These are phyloP conservation scores for Globisporangium cederbergense DNA, from an alignment of 352 stramenopile species.

Conservation along the genomic window DNA sequence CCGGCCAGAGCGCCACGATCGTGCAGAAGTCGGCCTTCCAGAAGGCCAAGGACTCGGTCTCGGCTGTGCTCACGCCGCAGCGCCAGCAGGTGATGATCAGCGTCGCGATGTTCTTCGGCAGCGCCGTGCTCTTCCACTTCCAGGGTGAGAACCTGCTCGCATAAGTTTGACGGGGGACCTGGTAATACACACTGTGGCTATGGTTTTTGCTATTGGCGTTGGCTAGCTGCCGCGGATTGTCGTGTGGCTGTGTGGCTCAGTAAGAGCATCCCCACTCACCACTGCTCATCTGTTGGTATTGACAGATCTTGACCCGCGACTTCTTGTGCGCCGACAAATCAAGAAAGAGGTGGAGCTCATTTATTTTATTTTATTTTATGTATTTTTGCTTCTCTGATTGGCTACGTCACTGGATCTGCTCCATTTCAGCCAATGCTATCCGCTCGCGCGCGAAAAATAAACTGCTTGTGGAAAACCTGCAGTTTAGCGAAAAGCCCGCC, in stretches of 20 bases:
- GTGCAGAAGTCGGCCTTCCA: slow-evolving; percentile 66
- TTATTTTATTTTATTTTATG: no score
- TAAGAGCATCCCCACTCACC: no score
- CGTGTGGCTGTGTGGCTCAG: no score
- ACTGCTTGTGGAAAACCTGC: neutral
- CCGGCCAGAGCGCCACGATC: slow-evolving; percentile 21
- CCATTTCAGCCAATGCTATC: slow-evolving; percentile 11
- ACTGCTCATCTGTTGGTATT: no score
- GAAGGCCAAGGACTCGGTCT: slow-evolving; percentile 56
- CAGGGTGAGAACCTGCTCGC: slow-evolving; percentile 82
- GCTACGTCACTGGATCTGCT: neutral
- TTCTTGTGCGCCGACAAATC: no score
- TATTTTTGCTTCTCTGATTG: neutral
- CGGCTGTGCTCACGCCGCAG: slow-evolving; percentile 64
- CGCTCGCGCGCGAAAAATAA: slow-evolving; percentile 10
- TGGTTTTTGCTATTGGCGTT: neutral
- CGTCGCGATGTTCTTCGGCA: slow-evolving; percentile 73
- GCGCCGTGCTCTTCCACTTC: slow-evolving; percentile 73
- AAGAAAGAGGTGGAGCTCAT: no score
- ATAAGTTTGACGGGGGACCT: slow-evolving; percentile 22
- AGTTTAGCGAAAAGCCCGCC: slow-evolving; percentile 5
- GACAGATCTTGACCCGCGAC: no score
- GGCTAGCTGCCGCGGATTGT: no score
- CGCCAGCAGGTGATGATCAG: slow-evolving; percentile 71
- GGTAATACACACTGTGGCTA: slow-evolving; percentile 3